A percentile compares a stretch with the other conserved stretches of the same genome.
phyloP scores from a whole-genome alignment of 2,329 filamentous ascomycete species.

The Simplicillium aogashimaense region DNA sequence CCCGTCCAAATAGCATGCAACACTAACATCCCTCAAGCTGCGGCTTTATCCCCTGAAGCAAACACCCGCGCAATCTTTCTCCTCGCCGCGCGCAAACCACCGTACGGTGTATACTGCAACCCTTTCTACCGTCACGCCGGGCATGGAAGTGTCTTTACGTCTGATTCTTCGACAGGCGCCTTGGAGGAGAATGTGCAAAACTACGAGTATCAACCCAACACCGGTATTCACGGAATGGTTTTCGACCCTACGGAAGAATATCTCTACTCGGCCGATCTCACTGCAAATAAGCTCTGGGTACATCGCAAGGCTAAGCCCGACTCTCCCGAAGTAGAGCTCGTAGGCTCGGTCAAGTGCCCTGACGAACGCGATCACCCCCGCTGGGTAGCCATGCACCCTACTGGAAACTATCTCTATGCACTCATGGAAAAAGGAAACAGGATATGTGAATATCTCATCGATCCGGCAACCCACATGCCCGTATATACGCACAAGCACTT shows the following conservation, averaged over 20 bases:
- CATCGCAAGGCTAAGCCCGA: constrained; percentile 55
- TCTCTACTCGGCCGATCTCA: constrained; percentile 71
- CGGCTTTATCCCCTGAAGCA: constrained; percentile 57
- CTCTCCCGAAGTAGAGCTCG: constrained; percentile 41
- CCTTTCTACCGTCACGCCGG: constrained; percentile 84
- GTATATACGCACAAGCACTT: constrained; percentile 69
- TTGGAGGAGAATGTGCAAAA: constrained; percentile 59
- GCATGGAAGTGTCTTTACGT: constrained; percentile 67
- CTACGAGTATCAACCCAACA: constrained; percentile 59
- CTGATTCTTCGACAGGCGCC: constrained; percentile 40
- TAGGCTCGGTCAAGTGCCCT: constrained; percentile 66
- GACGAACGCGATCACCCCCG: constrained; percentile 66
- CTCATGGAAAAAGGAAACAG: constrained; percentile 87
- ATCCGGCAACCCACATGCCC: constrained; percentile 62
- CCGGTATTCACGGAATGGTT: constrained; percentile 74
- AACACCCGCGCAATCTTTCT: constrained; percentile 88
- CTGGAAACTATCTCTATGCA: constrained; percentile 70
- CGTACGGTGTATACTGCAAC: constrained; percentile 79
- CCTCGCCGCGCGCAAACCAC: constrained; percentile 66
- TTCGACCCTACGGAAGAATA: constrained; percentile 66
- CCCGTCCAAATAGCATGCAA: constrained; percentile 2
- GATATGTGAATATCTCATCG: constrained; percentile 72
- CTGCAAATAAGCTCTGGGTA: constrained; percentile 74
- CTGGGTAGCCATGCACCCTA: constrained; percentile 78
- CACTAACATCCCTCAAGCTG: constrained; percentile 33